These are phyloP conservation scores for Trichosporon sp. DNA, from an alignment of 1,284 basidiomycete genomes.

Conservation along the genomic window DNA sequence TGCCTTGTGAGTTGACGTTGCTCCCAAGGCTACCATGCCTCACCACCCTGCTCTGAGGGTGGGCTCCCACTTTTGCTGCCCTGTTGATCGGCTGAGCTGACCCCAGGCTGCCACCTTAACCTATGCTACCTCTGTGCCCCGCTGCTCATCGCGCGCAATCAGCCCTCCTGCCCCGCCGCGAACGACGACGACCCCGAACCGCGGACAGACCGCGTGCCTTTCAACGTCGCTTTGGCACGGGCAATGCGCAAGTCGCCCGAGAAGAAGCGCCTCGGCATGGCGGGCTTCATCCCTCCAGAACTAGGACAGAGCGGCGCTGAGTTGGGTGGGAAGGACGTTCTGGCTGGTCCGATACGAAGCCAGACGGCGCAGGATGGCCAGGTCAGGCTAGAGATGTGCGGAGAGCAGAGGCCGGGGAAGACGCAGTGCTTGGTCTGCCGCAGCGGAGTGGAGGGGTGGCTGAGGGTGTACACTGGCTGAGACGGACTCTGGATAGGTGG, in stretches of 20 bases:
- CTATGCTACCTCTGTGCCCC: constrained; percentile 39
- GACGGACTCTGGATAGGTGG: neutral
- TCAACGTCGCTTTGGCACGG: constrained; percentile 23
- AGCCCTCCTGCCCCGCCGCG: neutral
- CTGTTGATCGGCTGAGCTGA: no score
- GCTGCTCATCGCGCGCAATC: constrained; percentile 21
- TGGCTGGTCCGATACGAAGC: neutral
- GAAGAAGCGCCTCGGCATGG: constrained; percentile 23
- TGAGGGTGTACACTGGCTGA: constrained; percentile 15
- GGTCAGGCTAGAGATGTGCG: neutral
- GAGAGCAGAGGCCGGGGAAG: neutral
- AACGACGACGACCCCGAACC: neutral
- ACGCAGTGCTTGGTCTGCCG: constrained; percentile 17
- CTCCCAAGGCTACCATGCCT: no score
- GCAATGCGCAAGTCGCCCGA: constrained; percentile 28
- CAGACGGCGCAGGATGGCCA: neutral
- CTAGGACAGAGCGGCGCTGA: constrained; percentile 22
- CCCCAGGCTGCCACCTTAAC: constrained; percentile 37
- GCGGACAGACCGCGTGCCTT: constrained; percentile 16
- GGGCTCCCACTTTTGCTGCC: no score
- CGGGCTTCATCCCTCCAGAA: constrained; percentile 25
- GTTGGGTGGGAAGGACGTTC: constrained; percentile 16
- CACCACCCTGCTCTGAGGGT: no score
- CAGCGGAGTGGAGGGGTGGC: constrained; percentile 15
- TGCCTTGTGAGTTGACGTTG: constrained; percentile 40